Percentiles rank a stretch among this genome's conserved stretches.
Evolutionary conservation across 1,139 yeast genomes (phyloP).

Genomic region (Pichia sp.): DNA sequence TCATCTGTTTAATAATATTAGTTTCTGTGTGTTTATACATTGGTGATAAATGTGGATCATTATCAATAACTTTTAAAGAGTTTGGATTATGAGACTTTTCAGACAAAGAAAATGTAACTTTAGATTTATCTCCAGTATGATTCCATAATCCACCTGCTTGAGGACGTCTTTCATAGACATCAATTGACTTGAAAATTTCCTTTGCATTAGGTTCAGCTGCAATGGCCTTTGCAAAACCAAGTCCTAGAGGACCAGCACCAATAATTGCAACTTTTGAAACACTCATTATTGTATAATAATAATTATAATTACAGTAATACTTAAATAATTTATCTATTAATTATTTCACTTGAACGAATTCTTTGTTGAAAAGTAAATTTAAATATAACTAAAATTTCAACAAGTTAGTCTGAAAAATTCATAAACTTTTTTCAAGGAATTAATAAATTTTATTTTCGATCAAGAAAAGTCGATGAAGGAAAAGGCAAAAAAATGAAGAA

Average conservation of each 20-base stretch:
- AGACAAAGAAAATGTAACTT: constrained; percentile 14
- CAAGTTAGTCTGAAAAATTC: no score
- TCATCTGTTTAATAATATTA: constrained; percentile 37
- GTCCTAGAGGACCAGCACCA: constrained; percentile 50
- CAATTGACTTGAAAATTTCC: constrained; percentile 31
- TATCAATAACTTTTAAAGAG: constrained; percentile 30
- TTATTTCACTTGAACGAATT: no score
- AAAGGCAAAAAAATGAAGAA: background rate
- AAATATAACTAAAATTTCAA: no score
- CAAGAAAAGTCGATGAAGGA: no score
- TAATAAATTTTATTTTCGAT: no score
- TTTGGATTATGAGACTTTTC: constrained; percentile 13
- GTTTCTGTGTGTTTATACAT: constrained; percentile 46
- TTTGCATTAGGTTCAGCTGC: constrained; percentile 35
- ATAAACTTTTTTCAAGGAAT: no score
- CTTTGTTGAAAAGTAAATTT: no score
- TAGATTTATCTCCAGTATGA: constrained; percentile 31
- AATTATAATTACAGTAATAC: no score
- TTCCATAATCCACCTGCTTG: constrained; percentile 46
- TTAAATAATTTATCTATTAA: no score
- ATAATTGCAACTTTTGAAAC: constrained; percentile 34
- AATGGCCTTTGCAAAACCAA: constrained; percentile 44
- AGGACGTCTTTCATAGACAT: constrained; percentile 39
- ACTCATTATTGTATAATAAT: background rate
- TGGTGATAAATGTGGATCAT: constrained; percentile 34